Conservation (phyloP, 192 early-diverging fungal species). For the Gryganskiella cystojenkinii region DNA sequence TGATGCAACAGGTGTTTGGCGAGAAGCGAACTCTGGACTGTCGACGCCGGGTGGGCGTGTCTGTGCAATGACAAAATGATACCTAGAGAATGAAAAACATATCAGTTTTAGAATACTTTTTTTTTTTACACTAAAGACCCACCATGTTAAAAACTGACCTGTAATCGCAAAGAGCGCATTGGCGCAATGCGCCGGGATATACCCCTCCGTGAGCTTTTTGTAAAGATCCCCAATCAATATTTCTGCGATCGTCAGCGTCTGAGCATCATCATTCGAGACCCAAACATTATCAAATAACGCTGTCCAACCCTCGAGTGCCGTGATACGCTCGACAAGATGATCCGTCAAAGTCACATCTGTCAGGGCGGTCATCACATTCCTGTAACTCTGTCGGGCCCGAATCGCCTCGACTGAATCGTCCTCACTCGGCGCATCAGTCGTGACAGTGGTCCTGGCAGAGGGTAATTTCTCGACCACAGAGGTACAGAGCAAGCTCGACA, state of each 20-base stretch:
- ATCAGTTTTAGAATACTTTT: no score
- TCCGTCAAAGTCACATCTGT: conserved; percentile 63
- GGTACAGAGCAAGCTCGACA: conserved; percentile 43
- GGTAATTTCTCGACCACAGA: conserved; percentile 29
- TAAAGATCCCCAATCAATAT: conserved; percentile 43
- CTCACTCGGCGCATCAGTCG: not conserved
- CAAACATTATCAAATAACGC: conserved; percentile 56
- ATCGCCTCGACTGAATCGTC: conserved; percentile 22
- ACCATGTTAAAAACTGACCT: conserved; percentile 19
- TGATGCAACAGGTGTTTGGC: conserved; percentile 45
- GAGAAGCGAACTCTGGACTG: conserved; percentile 30
- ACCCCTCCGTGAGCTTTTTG: conserved; percentile 49
- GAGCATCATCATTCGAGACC: conserved; percentile 28
- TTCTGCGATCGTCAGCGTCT: conserved; percentile 30
- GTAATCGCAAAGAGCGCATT: conserved; percentile 56
- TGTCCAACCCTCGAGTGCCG: conserved; percentile 55
- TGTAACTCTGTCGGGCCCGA: conserved; percentile 48
- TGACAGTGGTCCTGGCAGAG: not conserved
- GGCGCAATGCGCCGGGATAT: conserved; percentile 46
- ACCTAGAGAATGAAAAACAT: conserved; percentile 7
- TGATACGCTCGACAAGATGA: conserved; percentile 60
- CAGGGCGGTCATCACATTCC: conserved; percentile 59
- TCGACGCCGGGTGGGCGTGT: conserved; percentile 33
- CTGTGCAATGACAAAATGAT: conserved; percentile 33
- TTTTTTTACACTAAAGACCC: conserved; percentile 10